Evolutionary conservation across 306 rosid genomes (phyloP), one percentile per base, ranked within the genome.

Genomic region (Arachis hypogaea): DNA sequence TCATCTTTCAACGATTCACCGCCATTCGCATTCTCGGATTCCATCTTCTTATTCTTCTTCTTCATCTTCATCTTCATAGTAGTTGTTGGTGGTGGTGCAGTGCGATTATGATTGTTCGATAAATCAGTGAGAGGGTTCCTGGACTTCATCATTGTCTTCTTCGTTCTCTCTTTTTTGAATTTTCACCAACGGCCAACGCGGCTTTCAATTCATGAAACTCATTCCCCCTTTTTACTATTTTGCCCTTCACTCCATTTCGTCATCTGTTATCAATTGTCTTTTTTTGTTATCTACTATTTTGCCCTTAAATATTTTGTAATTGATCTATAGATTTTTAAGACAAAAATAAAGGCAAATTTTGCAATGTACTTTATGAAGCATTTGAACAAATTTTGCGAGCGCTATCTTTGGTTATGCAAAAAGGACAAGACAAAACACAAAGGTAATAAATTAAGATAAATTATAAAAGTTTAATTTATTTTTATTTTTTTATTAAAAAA

Each of bases 61-160:
- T 63, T 77, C 18, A 4, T 49, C 4, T 4, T 49, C 11, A 22
- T 22, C 28, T 22, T 22, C 28, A 22, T 50, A 16, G 56, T 11
- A 1, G 60, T 68, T 59, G 59, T 30, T 43, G 67, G 74, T 0
- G 11, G 11, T 38, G 75, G 71, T 2, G 66, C 82, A 56, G 78
- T 49, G 14, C 38, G 66, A 14, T 55, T 49, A 5, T 46, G 66
- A 14, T 49, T 68, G 75, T 85, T 87, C 12, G 85, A 70, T 0
- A 88, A 41, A 14, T 84, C 87, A 60, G 45, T 76, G 70, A 84
- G 44, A 40, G 87, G 65, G 74, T 60, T 84, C 76, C 88, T 75
- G 61, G 59, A 36, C 6, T 73, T 84, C 73, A 50, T 79, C 82
- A 78, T 70, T 29, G 56, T 40, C 11, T 67, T 72, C 61, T 12